Conservation (phyloP, 2,329 filamentous ascomycete species). For the Thelonectria discophora region DNA sequence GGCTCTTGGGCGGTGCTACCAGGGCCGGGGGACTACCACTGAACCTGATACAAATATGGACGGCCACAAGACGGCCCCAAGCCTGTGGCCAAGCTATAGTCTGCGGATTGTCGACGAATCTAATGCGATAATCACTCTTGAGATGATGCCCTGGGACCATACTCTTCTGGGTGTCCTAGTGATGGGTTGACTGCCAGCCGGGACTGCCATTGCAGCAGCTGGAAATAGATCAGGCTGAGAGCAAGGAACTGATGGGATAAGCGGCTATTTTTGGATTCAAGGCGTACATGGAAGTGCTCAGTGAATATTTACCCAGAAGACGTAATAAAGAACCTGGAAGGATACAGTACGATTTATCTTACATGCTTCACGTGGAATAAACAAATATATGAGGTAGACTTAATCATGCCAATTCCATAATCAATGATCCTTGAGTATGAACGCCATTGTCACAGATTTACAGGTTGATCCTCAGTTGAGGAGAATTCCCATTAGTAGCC, state of each 20-base stretch:
- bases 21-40: neutral
- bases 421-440: too few relatives aligned
- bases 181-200: neutral
- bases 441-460: too few relatives aligned
- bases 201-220: too few relatives aligned
- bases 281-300: too few relatives aligned
- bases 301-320: too few relatives aligned
- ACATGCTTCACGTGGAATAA: slow-evolving; percentile 7
- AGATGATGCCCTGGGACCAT: neutral
- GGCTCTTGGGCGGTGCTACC: neutral
- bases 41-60: neutral
- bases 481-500: too few relatives aligned
- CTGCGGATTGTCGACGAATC: neutral
- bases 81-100: neutral
- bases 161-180: neutral
- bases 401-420: too few relatives aligned
- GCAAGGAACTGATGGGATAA: neutral
- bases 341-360: neutral
- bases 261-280: too few relatives aligned
- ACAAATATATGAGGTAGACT: slow-evolving; percentile 3
- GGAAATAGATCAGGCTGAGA: too few relatives aligned
- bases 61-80: neutral
- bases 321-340: neutral
- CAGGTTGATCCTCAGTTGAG: too few relatives aligned
- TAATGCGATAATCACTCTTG: neutral